phyloP scores from a whole-genome alignment of 2,329 filamentous ascomycete genomes.

The Verticillium tricorpus region DNA sequence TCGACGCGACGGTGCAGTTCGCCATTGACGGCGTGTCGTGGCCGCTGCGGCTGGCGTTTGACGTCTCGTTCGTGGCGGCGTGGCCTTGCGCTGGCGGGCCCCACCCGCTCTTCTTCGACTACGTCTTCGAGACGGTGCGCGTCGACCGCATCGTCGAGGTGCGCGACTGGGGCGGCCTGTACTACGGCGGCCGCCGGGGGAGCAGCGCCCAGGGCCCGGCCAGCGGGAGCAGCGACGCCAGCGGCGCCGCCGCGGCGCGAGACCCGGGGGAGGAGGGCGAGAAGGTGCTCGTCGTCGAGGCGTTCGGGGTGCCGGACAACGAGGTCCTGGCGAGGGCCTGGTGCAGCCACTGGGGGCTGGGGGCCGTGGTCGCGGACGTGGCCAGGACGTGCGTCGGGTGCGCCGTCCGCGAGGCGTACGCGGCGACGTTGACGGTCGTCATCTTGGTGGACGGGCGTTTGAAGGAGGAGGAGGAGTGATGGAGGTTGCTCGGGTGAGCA shows the following conservation, averaged over 20 bases:
- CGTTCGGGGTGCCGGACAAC: constrained; percentile 69
- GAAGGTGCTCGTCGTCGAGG: constrained; percentile 66
- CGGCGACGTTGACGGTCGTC: constrained; percentile 66
- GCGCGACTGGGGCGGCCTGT: constrained; percentile 57
- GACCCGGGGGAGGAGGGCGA: constrained; percentile 46
- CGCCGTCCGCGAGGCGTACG: constrained; percentile 71
- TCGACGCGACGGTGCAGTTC: constrained; percentile 59
- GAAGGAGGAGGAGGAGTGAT: constrained; percentile 38
- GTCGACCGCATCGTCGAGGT: constrained; percentile 64
- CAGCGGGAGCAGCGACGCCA: not conserved
- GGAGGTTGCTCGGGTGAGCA: not conserved
- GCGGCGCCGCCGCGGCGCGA: not conserved
- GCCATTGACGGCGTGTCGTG: constrained; percentile 60
- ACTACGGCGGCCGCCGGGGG: constrained; percentile 16
- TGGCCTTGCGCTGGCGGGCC: constrained; percentile 61
- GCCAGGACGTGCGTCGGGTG: constrained; percentile 68
- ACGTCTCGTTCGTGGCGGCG: constrained; percentile 62
- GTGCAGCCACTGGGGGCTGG: constrained; percentile 72
- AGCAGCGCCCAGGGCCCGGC: constrained; percentile 3
- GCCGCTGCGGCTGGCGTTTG: constrained; percentile 58
- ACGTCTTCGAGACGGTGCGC: constrained; percentile 52
- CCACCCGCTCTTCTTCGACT: constrained; percentile 70
- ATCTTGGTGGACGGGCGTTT: constrained; percentile 56
- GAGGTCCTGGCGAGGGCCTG: constrained; percentile 73
- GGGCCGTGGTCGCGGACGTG: constrained; percentile 65